Base-by-base conservation (phyloP, 2,329 filamentous ascomycete genomes). In the Aureobasidium sp. region DNA sequence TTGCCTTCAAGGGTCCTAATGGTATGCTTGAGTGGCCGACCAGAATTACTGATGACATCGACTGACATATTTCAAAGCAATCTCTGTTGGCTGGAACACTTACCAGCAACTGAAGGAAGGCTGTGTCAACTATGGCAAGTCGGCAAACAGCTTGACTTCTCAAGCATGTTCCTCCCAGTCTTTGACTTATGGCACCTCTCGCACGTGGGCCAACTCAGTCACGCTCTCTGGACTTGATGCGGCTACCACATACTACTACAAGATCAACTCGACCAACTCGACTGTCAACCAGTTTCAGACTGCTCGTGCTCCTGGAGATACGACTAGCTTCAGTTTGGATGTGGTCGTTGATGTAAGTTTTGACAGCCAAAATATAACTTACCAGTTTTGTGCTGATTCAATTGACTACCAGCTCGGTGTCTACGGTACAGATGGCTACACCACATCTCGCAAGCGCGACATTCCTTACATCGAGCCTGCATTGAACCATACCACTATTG, bases 211-310 rank as follows among this genome's bases (percentile, higher is more conserved):
- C 39, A 81, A 84, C 65, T 72, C 74, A 0, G 82, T 82, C 0
- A 74, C 73, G 1, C 70, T 85, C 37, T 73, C 73, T 0, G 74
- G 68, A 7, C 70, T 86, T 22, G 71, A 70, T 0, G 77, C 83
- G 0, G 81, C 78, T 0, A 84, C 82, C 1, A 83, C 77, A 0
- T 86, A 86, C 70, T 85, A 82, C 74, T 86, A 86, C 74, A 77
- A 82, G 72, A 84, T 85, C 53, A 75, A 74, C 9, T 84, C 82
- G 2, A 79, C 76, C 31, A 85, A 85, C 71, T 82, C 82, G 0
- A 81, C 69, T 4, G 73, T 81, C 9, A 76, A 79, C 37, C 76
- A 80, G 42, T 85, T 86, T 70, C 67, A 82, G 53, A 85, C 80
- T 65, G 78, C 81, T 3, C 79, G 83, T 0, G 63, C 72, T 3